Percentiles rank a stretch among this genome's conserved stretches.
phyloP scores from a whole-genome alignment of 208 protist species.

The Trypanosoma melophagium region DNA sequence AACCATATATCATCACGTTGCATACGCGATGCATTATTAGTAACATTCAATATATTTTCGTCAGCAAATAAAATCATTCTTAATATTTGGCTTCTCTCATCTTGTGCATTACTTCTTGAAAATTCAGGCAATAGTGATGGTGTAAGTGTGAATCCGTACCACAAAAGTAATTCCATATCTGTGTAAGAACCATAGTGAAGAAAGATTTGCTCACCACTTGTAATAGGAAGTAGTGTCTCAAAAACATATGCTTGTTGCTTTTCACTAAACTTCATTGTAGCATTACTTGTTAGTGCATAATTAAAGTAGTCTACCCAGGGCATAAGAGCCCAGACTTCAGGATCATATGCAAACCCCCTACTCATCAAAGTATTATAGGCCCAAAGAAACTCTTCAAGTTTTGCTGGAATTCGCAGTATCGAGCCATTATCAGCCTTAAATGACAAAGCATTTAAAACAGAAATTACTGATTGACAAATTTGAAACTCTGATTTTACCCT shows the following conservation, averaged over 20 bases:
- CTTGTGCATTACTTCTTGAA: slow-evolving; percentile 1
- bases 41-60: neutral
- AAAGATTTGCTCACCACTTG: slow-evolving; percentile 60
- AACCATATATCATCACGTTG: slow-evolving; percentile 34
- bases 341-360: slow-evolving; percentile 76
- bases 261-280: slow-evolving; percentile 51
- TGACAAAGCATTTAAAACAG: slow-evolving; percentile 26
- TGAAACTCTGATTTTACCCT: slow-evolving; percentile 36
- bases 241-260: slow-evolving; percentile 57
- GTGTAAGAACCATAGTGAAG: slow-evolving; percentile 88
- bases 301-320: slow-evolving; percentile 93
- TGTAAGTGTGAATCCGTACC: slow-evolving; percentile 89
- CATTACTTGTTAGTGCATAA: slow-evolving; percentile 73
- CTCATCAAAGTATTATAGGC: slow-evolving; percentile 87
- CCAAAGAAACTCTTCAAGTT: slow-evolving; percentile 63
- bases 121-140: slow-evolving; percentile 52
- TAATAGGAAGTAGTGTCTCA: slow-evolving; percentile 36
- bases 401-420: slow-evolving; percentile 22
- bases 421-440: neutral
- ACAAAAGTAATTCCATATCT: slow-evolving; percentile 85
- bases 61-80: slow-evolving; percentile 15
- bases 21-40: slow-evolving; percentile 1
- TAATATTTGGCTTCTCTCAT: slow-evolving; percentile 4
- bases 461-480: slow-evolving; percentile 39
- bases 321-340: slow-evolving; percentile 90